Percentiles rank a stretch among this genome's conserved stretches.
Conservation (phyloP, 23 red algal species). For the Gracilaria domingensis region DNA sequence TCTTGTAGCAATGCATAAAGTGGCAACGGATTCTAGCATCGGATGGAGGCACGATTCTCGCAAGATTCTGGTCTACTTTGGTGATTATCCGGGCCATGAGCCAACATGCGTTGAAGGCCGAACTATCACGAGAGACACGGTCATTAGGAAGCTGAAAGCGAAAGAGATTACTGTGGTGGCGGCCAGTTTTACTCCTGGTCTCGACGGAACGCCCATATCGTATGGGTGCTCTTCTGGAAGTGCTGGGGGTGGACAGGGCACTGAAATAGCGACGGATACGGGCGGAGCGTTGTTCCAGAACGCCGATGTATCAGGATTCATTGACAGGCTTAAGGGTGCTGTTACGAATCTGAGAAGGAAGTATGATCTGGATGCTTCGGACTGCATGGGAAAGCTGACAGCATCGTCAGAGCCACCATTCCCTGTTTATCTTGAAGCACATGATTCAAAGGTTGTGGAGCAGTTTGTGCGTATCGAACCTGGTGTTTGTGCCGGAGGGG, state of each 20-base stretch:
- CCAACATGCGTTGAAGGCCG: constrained; percentile 43
- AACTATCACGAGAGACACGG: constrained; percentile 22
- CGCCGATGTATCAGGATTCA: neutral
- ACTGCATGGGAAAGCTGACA: constrained; percentile 57
- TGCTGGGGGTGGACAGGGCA: constrained; percentile 50
- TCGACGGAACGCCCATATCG: constrained; percentile 25
- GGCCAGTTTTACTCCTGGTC: constrained; percentile 30
- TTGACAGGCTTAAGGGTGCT: constrained; percentile 9
- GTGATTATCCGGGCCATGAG: constrained; percentile 68
- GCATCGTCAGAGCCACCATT: constrained; percentile 6
- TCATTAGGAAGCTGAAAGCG: constrained; percentile 6
- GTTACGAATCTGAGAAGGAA: constrained; percentile 7
- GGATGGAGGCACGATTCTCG: constrained; percentile 62
- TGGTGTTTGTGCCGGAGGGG: constrained; percentile 23
- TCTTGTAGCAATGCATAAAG: constrained; percentile 51
- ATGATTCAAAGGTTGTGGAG: constrained; percentile 24
- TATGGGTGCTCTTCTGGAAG: neutral
- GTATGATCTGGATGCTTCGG: constrained; percentile 49
- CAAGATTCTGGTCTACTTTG: constrained; percentile 65
- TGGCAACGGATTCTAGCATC: constrained; percentile 40
- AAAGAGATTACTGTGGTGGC: constrained; percentile 60
- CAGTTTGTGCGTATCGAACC: constrained; percentile 25
- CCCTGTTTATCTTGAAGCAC: constrained; percentile 9
- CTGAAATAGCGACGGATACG: constrained; percentile 33
- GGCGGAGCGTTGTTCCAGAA: constrained; percentile 40